A percentile compares a stretch with the other conserved stretches of the same genome.
phyloP scores from a whole-genome alignment of 2,329 filamentous ascomycete species.

The Ascocoryne sarcoides region DNA sequence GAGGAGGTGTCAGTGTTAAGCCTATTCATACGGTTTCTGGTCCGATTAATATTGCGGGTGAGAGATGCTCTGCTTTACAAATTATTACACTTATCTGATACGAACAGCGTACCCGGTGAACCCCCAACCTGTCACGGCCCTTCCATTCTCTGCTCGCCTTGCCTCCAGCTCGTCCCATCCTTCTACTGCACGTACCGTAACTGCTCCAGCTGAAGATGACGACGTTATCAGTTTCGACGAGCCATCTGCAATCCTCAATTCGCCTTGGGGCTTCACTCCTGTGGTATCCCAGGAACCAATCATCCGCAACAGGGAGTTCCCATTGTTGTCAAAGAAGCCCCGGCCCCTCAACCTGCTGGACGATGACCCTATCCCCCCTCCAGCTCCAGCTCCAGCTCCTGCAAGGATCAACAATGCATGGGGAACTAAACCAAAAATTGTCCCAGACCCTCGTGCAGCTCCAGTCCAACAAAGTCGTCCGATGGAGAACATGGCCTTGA shows the following conservation, averaged over 20 bases:
- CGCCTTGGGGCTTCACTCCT: conserved; percentile 4
- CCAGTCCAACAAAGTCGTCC: no score
- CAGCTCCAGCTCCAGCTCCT: conserved; percentile 1
- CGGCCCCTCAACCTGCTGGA: conserved; percentile 4
- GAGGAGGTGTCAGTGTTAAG: conserved; percentile 1
- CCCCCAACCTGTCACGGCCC: no score
- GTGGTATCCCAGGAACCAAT: background rate
- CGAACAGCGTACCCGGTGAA: background rate
- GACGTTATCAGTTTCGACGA: conserved; percentile 10
- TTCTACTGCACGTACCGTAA: no score
- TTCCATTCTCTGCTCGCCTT: no score
- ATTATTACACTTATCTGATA: background rate
- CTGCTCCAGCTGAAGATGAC: no score
- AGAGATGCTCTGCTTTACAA: background rate
- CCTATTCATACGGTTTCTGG: background rate
- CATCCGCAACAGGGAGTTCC: background rate
- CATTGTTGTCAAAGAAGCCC: background rate
- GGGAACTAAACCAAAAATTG: background rate
- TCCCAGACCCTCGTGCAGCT: background rate
- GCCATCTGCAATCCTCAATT: conserved; percentile 1
- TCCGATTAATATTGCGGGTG: background rate
- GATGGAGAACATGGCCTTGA: no score
- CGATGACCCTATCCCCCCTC: conserved; percentile 1
- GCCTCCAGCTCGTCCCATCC: no score
- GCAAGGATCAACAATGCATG: conserved; percentile 1